These are phyloP conservation scores for Solanum peruvianum DNA, from an alignment of 257 asterid genomes.

Conservation along the genomic window DNA sequence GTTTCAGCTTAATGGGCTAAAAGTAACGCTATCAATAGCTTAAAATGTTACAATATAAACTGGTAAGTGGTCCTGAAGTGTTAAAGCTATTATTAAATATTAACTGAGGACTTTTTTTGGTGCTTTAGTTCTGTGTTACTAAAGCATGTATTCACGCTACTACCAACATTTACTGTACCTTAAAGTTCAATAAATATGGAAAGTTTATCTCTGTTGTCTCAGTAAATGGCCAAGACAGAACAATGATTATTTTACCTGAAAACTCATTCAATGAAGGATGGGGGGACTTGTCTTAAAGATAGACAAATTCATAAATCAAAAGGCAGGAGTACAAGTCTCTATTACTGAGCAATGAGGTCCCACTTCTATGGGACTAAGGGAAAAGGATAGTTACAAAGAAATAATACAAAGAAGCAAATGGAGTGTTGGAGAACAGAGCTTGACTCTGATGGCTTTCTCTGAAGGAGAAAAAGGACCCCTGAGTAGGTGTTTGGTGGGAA, in stretches of 20 bases:
- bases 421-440: background rate
- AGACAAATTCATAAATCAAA: background rate
- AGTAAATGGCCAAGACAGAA: background rate
- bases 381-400: background rate
- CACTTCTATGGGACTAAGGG: background rate
- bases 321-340: background rate
- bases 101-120: too few species aligned
- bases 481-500: background rate
- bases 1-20: too few species aligned
- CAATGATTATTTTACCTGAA: background rate
- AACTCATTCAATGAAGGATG: background rate
- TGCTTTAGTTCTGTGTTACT: too few species aligned
- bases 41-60: too few species aligned
- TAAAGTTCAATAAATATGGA: background rate
- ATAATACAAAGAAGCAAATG: background rate
- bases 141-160: too few species aligned
- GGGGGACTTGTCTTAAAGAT: background rate
- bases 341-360: background rate
- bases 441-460: accelerated
- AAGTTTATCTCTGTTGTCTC: background rate
- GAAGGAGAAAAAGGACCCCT: background rate
- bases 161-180: background rate
- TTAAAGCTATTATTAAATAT: too few species aligned
- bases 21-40: too few species aligned
- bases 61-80: too few species aligned